Base-by-base conservation (phyloP, 2,329 filamentous ascomycete species). In the Coleophoma eucalyptorum region DNA sequence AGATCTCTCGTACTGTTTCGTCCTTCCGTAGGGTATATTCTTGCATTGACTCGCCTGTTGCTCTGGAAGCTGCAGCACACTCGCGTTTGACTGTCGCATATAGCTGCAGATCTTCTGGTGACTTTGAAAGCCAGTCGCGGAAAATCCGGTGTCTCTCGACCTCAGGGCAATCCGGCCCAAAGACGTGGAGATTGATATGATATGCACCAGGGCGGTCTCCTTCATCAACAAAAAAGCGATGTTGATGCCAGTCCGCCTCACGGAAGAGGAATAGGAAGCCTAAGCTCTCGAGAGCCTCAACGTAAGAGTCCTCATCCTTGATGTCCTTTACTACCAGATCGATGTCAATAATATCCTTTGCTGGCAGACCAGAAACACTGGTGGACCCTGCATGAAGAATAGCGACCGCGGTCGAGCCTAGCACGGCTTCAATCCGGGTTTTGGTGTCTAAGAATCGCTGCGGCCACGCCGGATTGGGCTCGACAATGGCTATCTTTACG, bases 311-410 rank as follows among this genome's bases (percentile, higher is more conserved):
- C 55, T 80, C 76, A 37, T 71, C 66, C 11, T 56, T 55, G 20
- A 69, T 51, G 44, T 77, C 65, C 3, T 58, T 45, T 8, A 80
- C 67, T 3, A 70, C 65, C 5, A 79, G 58, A 58, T 79, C 77
- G 19, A 80, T 67, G 58, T 80, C 77, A 48, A 80, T 77, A 48
- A 78, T 63, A 34, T 67, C 65, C 63, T 80, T 80, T 46, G 77
- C 77, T 0, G 74, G 69, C 5, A 80, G 68, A 13, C 61, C 64
- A 0, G 74, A 71, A 6, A 80, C 66, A 50, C 71, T 73, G 38
- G 77, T 80, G 7, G 75, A 79, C 26, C 77, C 77, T 38, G 71
- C 64, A 59, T 80, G 76, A 20, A 62, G 54, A 47, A 80, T 60
- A 21, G 61, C 48, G 15, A 53, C 37, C 58, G n/a, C 67, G 54